Evolutionary conservation across 805 yeast species (phyloP).

Genomic region (Sugiyamaella marilandica): DNA sequence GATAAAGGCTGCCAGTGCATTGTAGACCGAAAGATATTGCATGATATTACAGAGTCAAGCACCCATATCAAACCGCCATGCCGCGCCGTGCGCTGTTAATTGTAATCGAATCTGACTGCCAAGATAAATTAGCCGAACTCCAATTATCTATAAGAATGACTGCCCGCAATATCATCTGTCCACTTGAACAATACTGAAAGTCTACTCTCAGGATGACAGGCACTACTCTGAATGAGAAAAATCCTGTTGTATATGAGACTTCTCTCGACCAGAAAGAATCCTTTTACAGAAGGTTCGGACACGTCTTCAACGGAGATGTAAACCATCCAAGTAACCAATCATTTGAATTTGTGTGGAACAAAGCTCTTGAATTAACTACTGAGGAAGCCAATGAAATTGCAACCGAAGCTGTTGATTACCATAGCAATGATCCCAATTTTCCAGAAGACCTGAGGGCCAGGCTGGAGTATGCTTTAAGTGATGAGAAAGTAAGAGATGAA

Average conservation of each 20-base stretch:
- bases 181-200: too few relatives aligned
- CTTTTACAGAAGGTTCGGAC: constrained; percentile 1
- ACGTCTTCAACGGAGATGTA: not conserved
- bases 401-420: constrained; percentile 37
- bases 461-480: constrained; percentile 29
- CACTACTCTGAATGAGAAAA: not conserved
- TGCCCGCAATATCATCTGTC: too few relatives aligned
- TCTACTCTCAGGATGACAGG: not conserved
- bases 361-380: constrained; percentile 33
- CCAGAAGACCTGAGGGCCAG: constrained; percentile 36
- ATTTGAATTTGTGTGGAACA: constrained; percentile 37
- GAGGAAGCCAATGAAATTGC: constrained; percentile 42
- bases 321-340: constrained; percentile 1
- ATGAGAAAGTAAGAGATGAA: constrained; percentile 18
- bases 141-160: too few relatives aligned
- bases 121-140: too few relatives aligned
- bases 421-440: constrained; percentile 46
- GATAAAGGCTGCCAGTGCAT: too few relatives aligned
- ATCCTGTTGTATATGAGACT: not conserved
- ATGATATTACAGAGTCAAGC: too few relatives aligned
- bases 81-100: too few relatives aligned
- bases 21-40: too few relatives aligned
- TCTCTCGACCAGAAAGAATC: constrained; percentile 1
- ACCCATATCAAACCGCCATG: too few relatives aligned
- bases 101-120: too few relatives aligned